Evolutionary conservation across 2,329 filamentous ascomycete species (phyloP), one percentile per base, ranked within the genome.

Genomic region (Dothistroma septosporum): DNA sequence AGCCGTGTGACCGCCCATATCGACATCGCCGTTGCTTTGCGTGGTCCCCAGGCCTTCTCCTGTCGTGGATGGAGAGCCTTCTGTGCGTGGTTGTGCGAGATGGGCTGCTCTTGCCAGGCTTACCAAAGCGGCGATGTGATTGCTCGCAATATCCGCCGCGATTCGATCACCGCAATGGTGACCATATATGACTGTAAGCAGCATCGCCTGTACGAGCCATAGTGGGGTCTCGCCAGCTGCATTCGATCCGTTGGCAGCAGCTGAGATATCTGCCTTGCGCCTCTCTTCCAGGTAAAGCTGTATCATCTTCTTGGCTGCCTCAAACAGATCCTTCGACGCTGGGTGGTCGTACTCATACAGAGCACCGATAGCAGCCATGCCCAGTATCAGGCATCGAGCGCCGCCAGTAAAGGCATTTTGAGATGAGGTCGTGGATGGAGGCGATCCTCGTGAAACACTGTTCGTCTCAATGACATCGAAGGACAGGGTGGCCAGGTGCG

Each of bases 161-260:
- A 87, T 88, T 77, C 95, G 93, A 74, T 97, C 93, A 41, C 90
- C 91, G 73, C 92, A 96, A 67, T 96, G 95, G 75, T 97, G 91
- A 14, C 93, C 93, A 73, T 96, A 97, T 16, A 97, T 90, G 41
- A 97, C 90, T 72, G 96, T 97, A 55, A 99, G 82, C 9, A 97
- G 80, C 93, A 97, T 97, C 0, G 93, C 91, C 76, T 97, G 94
- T 16, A 97, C 92, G 28, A 99, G 82, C 92, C 93, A 97, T 46
- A 97, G 82, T 0, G 93, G 93, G 1, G 92, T 86, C 58, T 85
- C 69, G 12, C 81, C 77, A 14, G 67, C 67, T 14, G 66, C 62
- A 10, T 66, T 66, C 12, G 61, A 58, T 7, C 83, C 82, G 56
- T 80, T 83, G 24, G 85, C 76, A 5, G 82, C 82, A 48, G 83